Conservation (phyloP, 371 early-diverging fungal genomes). For the Dipsacomyces acuminosporus region DNA sequence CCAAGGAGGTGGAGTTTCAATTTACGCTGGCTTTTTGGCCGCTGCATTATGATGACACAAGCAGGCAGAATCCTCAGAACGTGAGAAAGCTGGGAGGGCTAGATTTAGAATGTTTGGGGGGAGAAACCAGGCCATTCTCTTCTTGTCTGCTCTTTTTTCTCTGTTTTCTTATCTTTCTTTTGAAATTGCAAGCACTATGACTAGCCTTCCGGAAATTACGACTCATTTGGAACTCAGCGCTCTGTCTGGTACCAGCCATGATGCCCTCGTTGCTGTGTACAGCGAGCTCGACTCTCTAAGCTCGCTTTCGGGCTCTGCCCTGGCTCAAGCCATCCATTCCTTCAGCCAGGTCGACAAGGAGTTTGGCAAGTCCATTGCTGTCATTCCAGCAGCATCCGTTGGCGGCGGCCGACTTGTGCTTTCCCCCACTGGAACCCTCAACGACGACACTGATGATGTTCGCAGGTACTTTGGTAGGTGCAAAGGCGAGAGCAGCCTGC, state of each 20-base stretch:
- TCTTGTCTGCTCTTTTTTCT: too few relatives aligned
- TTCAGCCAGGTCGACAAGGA: constrained; percentile 24
- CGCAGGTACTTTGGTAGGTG: constrained; percentile 60
- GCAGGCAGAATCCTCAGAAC: too few relatives aligned
- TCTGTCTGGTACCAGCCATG: constrained; percentile 12
- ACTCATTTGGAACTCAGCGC: constrained; percentile 7
- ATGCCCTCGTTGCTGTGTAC: constrained; percentile 36
- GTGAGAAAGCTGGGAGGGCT: too few relatives aligned
- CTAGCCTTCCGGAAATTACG: constrained; percentile 21
- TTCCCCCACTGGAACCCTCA: constrained; percentile 65
- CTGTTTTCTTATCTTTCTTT: too few relatives aligned
- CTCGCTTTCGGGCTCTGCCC: constrained; percentile 4
- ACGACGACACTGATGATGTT: constrained; percentile 77
- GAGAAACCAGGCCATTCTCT: too few relatives aligned
- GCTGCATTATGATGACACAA: too few relatives aligned
- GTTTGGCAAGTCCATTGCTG: constrained; percentile 23
- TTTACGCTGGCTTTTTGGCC: too few relatives aligned
- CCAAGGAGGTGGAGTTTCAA: too few relatives aligned
- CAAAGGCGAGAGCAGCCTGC: too few relatives aligned
- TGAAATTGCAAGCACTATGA: too few relatives aligned
- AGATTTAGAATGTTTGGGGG: too few relatives aligned
- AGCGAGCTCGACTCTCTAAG: constrained; percentile 7
- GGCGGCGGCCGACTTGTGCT: constrained; percentile 62
- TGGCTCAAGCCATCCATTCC: constrained; percentile 11
- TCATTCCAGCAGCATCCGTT: constrained; percentile 19